Conservation (phyloP, 306 rosid species). For the Hippophae gyantsensis region DNA sequence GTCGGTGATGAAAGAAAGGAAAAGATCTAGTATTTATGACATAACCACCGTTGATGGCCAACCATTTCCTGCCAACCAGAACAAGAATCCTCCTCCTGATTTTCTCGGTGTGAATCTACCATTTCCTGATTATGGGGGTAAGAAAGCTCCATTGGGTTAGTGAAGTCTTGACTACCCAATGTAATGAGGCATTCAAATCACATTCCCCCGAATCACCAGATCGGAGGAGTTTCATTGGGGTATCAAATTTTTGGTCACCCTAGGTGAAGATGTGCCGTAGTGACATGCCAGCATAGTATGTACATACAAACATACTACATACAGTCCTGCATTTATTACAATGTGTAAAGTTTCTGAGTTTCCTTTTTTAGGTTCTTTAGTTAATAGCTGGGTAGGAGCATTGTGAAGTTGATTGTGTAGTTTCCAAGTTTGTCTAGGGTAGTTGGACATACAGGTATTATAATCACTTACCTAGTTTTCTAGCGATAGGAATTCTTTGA, state of each 20-base stretch:
- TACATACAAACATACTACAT: constrained; percentile 1
- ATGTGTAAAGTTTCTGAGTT: constrained; percentile 14
- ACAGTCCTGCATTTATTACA: not conserved
- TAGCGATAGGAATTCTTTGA: constrained; percentile 20
- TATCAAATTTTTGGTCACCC: too few species aligned
- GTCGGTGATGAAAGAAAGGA: constrained; percentile 69
- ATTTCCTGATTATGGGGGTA: constrained; percentile 11
- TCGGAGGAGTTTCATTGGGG: too few species aligned
- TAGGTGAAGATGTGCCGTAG: too few species aligned
- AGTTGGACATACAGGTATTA: constrained; percentile 10
- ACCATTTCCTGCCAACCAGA: constrained; percentile 34
- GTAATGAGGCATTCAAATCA: too few species aligned
- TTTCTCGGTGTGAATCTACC: constrained; percentile 23
- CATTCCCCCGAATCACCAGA: too few species aligned
- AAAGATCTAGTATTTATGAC: constrained; percentile 91
- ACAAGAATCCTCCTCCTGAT: constrained; percentile 39
- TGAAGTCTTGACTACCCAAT: constrained; percentile 4
- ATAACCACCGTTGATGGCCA: constrained; percentile 56
- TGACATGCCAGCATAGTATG: not conserved
- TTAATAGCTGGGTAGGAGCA: not conserved
- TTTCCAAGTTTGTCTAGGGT: not conserved
- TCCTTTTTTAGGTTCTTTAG: not conserved
- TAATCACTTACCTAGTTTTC: constrained; percentile 18
- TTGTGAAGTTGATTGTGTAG: not conserved
- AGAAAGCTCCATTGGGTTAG: constrained; percentile 14